phyloP scores from a whole-genome alignment of 352 stramenopile genomes.

The Chrysophaeum taylorii region DNA sequence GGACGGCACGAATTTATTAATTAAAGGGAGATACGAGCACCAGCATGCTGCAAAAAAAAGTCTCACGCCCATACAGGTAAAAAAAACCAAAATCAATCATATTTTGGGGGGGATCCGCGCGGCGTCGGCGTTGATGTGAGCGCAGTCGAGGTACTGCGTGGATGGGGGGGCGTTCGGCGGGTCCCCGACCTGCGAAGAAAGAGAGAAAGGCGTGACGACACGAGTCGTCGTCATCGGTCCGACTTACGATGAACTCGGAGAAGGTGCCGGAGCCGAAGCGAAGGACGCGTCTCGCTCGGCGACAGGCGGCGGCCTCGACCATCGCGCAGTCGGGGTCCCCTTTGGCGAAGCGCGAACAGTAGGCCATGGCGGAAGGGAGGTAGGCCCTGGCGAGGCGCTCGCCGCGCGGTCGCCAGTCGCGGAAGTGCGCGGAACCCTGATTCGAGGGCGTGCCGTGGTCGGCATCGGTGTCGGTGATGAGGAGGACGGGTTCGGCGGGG shows the following conservation, averaged over 20 bases:
- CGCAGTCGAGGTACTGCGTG: background rate
- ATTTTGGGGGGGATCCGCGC: too few relatives aligned
- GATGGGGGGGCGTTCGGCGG: background rate
- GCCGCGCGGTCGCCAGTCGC: background rate
- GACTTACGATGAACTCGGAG: slow-evolving; percentile 5
- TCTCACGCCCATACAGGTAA: too few relatives aligned
- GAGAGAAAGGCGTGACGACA: too few relatives aligned
- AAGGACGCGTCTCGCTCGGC: background rate
- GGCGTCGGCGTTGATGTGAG: background rate
- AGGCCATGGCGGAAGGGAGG: background rate
- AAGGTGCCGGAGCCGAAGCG: slow-evolving; percentile 10
- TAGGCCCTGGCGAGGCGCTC: background rate
- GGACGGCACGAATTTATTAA: too few relatives aligned
- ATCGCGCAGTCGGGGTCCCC: background rate
- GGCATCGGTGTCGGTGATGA: background rate
- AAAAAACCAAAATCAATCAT: too few relatives aligned
- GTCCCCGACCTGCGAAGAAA: too few relatives aligned
- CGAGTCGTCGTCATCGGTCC: too few relatives aligned
- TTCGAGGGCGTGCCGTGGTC: slow-evolving; percentile 1
- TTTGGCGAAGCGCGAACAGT: background rate
- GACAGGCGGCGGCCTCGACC: slow-evolving; percentile 1
- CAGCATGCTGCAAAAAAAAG: too few relatives aligned
- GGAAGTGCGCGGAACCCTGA: background rate
- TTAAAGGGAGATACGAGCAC: too few relatives aligned
- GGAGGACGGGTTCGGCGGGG: background rate